Conservation (phyloP, 306 rosid species). For the Castanopsis chinensis region DNA sequence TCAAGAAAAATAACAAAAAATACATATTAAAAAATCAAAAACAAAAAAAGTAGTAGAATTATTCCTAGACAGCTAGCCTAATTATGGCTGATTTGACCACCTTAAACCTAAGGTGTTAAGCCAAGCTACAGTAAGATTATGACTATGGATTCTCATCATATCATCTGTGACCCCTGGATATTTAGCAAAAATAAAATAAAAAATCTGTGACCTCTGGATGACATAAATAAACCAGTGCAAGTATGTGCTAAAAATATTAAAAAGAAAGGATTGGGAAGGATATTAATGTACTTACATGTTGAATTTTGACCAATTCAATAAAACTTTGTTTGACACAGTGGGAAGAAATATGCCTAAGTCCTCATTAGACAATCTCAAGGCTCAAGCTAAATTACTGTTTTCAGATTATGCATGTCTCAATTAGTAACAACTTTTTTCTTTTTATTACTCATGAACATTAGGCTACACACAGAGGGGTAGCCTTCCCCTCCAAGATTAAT, state of each 20-base stretch:
- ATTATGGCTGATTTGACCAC: constrained; percentile 51
- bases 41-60: constrained; percentile 21
- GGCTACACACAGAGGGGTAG: too few relatives aligned
- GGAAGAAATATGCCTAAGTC: background rate
- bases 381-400: background rate
- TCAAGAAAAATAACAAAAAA: background rate
- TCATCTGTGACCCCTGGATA: constrained; percentile 3
- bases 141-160: constrained; percentile 26
- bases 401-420: background rate
- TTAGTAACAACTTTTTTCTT: too few relatives aligned
- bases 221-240: background rate
- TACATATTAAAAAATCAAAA: background rate
- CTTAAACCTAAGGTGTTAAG: constrained; percentile 30
- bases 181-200: too few relatives aligned
- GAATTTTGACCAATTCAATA: background rate
- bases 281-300: background rate
- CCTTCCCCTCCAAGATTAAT: too few relatives aligned
- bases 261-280: background rate
- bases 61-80: constrained; percentile 47
- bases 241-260: background rate
- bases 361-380: background rate
- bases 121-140: constrained; percentile 12
- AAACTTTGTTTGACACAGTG: background rate
- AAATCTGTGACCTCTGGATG: background rate
- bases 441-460: too few relatives aligned